These are phyloP conservation scores for Pilaira anomala DNA, from an alignment of 192 early-diverging fungal species.

Conservation along the genomic window DNA sequence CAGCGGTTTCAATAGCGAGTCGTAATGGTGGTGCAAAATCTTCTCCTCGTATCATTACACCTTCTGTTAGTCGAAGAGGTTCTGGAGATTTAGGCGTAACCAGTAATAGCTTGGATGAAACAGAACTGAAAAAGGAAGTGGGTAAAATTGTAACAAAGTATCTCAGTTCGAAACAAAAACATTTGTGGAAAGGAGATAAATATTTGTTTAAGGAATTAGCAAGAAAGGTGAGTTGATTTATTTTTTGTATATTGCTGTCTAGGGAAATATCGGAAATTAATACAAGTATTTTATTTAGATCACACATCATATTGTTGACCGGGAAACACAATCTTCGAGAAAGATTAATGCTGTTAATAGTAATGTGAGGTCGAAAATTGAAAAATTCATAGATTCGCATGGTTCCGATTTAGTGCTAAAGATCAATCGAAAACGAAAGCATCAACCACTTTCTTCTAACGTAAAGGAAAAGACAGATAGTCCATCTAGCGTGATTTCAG, in stretches of 20 bases:
- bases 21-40: not conserved
- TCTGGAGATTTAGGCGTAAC: not conserved
- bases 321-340: conserved; percentile 43
- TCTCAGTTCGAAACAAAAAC: conserved; percentile 44
- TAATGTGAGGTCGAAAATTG: conserved; percentile 45
- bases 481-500: not conserved
- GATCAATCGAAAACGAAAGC: conserved; percentile 21
- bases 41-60: conserved; percentile 8
- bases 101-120: conserved; percentile 12
- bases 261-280: not conserved
- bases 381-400: conserved; percentile 46
- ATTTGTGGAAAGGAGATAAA: conserved; percentile 45
- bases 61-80: not conserved
- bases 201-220: conserved; percentile 51
- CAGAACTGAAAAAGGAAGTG: conserved; percentile 36
- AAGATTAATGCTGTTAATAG: conserved; percentile 39
- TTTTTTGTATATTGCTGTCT: not conserved
- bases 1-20: not conserved
- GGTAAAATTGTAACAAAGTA: conserved; percentile 35
- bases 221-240: conserved; percentile 34
- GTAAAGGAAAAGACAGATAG: not conserved
- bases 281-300: conserved; percentile 30
- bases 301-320: conserved; percentile 54
- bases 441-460: not conserved
- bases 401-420: conserved; percentile 24